Evolutionary conservation across 805 yeast genomes (phyloP).

Genomic region (Ascoidea tarda): DNA sequence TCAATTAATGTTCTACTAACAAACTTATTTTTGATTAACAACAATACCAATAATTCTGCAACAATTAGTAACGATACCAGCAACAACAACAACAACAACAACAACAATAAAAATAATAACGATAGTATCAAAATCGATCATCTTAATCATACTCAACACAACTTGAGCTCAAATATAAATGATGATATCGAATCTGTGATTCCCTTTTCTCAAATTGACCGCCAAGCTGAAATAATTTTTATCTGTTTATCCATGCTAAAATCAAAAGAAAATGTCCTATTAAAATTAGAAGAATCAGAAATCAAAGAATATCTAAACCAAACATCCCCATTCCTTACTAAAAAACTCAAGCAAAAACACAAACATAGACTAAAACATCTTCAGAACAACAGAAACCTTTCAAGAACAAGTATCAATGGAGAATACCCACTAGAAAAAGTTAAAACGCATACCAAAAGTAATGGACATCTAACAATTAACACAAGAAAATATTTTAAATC

Average conservation of each 20-base stretch:
- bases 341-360: constrained; percentile 5
- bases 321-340: constrained; percentile 21
- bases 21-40: no score
- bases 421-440: not conserved
- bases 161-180: not conserved
- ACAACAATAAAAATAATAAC: not conserved
- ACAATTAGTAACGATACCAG: no score
- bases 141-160: not conserved
- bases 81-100: not conserved
- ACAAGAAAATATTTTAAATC: constrained; percentile 12
- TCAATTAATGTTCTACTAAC: not conserved
- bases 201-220: constrained; percentile 51
- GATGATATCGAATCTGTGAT: constrained; percentile 12
- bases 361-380: constrained; percentile 5
- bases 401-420: not conserved
- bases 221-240: constrained; percentile 66
- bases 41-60: not conserved
- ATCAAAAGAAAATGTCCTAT: constrained; percentile 60
- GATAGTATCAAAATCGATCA: not conserved
- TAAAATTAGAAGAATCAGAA: constrained; percentile 85
- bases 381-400: not conserved
- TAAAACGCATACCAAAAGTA: constrained; percentile 2
- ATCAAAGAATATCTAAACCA: constrained; percentile 57
- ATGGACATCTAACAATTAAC: not conserved
- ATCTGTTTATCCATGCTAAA: constrained; percentile 67